These are phyloP conservation scores for Phaffomyces antillensis DNA, from an alignment of 805 yeast genomes.

Conservation along the genomic window DNA sequence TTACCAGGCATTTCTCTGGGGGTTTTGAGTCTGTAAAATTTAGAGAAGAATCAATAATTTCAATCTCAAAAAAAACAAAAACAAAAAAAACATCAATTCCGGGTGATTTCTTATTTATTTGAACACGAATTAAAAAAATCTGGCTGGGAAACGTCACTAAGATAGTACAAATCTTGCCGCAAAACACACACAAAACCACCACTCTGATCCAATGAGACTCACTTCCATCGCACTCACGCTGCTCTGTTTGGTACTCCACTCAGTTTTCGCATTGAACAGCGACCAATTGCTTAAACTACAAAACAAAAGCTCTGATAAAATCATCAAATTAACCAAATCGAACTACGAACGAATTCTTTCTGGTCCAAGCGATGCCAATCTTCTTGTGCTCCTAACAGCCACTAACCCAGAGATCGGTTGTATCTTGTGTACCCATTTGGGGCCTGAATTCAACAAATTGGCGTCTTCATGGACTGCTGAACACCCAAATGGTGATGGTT, in stretches of 20 bases:
- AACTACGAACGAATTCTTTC: conserved; percentile 50
- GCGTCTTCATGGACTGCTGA: conserved; percentile 59
- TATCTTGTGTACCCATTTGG: conserved; percentile 59
- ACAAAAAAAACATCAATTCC: no score
- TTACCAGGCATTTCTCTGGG: neutral
- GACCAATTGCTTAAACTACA: conserved; percentile 22
- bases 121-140: no score
- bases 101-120: no score
- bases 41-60: no score
- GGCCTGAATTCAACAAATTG: conserved; percentile 54
- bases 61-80: no score
- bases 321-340: conserved; percentile 47
- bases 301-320: conserved; percentile 25
- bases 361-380: conserved; percentile 62
- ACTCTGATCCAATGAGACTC: neutral
- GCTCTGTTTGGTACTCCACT: neutral
- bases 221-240: conserved; percentile 3
- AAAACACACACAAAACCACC: neutral
- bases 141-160: no score
- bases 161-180: no score
- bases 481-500: conserved; percentile 46
- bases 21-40: no score
- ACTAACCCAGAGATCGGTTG: conserved; percentile 70
- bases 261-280: conserved; percentile 9
- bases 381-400: conserved; percentile 70